These are phyloP conservation scores for Metarhizium rileyi DNA, from an alignment of 2,329 filamentous ascomycete genomes.

Conservation along the genomic window DNA sequence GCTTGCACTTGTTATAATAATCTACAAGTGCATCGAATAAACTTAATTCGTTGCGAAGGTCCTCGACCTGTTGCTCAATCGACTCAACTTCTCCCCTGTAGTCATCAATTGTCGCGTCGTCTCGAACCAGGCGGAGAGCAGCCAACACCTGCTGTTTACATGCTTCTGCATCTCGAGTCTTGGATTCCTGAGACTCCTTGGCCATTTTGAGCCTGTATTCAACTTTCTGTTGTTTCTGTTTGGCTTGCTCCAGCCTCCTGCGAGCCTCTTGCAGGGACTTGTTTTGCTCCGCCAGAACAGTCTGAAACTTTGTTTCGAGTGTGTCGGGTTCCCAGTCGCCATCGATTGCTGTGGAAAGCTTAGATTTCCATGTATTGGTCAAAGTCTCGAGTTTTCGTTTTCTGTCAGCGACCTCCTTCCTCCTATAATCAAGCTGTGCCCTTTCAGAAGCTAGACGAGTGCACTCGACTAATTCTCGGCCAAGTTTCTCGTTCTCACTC, in stretches of 20 bases:
- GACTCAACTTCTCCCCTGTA: conserved; percentile 41
- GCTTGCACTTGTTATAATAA: conserved; percentile 62
- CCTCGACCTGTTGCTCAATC: conserved; percentile 47
- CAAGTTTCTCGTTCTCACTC: conserved; percentile 59
- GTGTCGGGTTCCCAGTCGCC: conserved; percentile 57
- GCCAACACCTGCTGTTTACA: conserved; percentile 48
- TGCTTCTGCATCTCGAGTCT: conserved; percentile 49
- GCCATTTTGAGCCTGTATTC: conserved; percentile 61
- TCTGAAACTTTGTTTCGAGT: conserved; percentile 63
- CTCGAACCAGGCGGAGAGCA: conserved; percentile 36
- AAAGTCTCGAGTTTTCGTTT: conserved; percentile 70
- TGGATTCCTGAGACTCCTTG: conserved; percentile 54
- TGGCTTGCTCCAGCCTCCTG: conserved; percentile 58
- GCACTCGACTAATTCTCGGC: conserved; percentile 72
- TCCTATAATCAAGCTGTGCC: conserved; percentile 73
- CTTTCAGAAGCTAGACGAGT: conserved; percentile 73
- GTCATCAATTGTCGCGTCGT: conserved; percentile 40
- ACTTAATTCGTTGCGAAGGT: conserved; percentile 55
- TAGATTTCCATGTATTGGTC: conserved; percentile 61
- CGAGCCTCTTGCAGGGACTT: conserved; percentile 54
- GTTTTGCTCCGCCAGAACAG: conserved; percentile 46
- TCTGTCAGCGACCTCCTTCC: conserved; percentile 67
- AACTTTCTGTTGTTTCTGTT: conserved; percentile 65
- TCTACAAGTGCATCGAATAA: conserved; percentile 59
- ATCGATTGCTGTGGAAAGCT: conserved; percentile 56